Percentiles rank a stretch among this genome's conserved stretches.
These are phyloP conservation scores for Pilasporangium apinafurcum DNA, from an alignment of 352 stramenopile species.

Conservation along the genomic window DNA sequence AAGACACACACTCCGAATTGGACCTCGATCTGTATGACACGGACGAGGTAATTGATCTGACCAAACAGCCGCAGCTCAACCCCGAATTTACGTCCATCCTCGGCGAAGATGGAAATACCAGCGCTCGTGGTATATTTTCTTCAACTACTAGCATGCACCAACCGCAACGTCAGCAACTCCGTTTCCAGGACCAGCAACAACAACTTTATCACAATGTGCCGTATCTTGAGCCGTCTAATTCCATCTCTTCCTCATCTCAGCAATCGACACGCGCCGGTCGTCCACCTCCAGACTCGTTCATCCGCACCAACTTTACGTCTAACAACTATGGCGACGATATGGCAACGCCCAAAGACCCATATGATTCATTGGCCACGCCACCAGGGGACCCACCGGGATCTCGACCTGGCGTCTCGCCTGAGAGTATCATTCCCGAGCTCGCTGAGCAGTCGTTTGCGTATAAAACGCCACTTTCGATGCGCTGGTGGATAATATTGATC, in stretches of 20 bases:
- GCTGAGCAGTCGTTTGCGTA: slow-evolving; percentile 8
- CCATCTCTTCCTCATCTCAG: too few species aligned
- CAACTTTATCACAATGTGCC: too few species aligned
- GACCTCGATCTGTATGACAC: slow-evolving; percentile 58
- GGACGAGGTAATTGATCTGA: slow-evolving; percentile 24
- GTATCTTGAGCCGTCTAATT: too few species aligned
- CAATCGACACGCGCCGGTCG: slow-evolving; percentile 4
- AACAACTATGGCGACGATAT: slow-evolving; percentile 7
- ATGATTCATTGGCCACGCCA: slow-evolving; percentile 44
- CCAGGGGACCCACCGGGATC: slow-evolving; percentile 34
- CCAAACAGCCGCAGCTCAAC: slow-evolving; percentile 9
- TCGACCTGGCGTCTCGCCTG: slow-evolving; percentile 15
- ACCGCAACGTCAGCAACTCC: background rate
- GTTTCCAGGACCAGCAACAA: background rate
- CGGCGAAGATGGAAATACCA: too few species aligned
- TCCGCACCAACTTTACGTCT: slow-evolving; percentile 44
- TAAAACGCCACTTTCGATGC: slow-evolving; percentile 26
- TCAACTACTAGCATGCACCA: too few species aligned
- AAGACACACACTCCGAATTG: slow-evolving; percentile 43
- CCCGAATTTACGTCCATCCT: too few species aligned
- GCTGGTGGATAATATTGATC: slow-evolving; percentile 27
- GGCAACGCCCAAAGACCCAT: slow-evolving; percentile 27
- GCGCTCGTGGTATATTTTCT: too few species aligned
- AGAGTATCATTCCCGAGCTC: slow-evolving; percentile 10
- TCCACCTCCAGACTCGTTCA: slow-evolving; percentile 13